Evolutionary conservation across 2,329 filamentous ascomycete species (phyloP).

Genomic region (Ascosphaera aggregata): DNA sequence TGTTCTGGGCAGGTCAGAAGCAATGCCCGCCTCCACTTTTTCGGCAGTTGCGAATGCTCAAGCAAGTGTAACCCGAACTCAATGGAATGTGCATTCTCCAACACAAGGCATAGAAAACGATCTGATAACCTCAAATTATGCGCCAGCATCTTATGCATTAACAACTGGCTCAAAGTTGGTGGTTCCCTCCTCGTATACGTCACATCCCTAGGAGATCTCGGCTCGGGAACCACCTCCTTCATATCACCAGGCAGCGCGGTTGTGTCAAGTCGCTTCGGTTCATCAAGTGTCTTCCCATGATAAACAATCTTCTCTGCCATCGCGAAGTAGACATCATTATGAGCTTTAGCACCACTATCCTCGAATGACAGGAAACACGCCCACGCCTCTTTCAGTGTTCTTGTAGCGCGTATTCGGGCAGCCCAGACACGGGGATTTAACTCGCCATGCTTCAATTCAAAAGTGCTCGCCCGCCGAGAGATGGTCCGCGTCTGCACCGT

Average conservation of each 20-base stretch:
- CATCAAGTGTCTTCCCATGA: constrained; percentile 6
- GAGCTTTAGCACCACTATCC: constrained; percentile 16
- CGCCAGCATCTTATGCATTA: constrained; percentile 25
- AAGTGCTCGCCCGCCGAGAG: constrained; percentile 8
- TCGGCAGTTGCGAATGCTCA: constrained; percentile 12
- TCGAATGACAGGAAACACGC: constrained; percentile 36
- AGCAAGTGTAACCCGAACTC: constrained; percentile 21
- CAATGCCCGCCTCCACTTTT: no score
- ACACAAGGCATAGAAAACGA: constrained; percentile 25
- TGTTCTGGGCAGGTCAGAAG: no score
- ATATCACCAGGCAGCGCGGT: constrained; percentile 29
- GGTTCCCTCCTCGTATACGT: constrained; percentile 32
- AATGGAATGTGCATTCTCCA: constrained; percentile 21
- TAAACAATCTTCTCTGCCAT: constrained; percentile 33
- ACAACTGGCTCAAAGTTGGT: constrained; percentile 28
- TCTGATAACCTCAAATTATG: constrained; percentile 20
- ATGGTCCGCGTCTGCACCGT: constrained; percentile 35
- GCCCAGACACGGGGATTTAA: constrained; percentile 25
- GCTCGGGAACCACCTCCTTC: constrained; percentile 29
- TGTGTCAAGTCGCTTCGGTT: not conserved
- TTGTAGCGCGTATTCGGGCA: constrained; percentile 33
- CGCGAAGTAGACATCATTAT: constrained; percentile 25
- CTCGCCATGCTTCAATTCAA: not conserved
- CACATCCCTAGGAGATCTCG: constrained; percentile 31
- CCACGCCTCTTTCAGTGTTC: constrained; percentile 40